Base-by-base conservation (phyloP, 148 eudicot species). In the Vaccinium corymbosum region DNA sequence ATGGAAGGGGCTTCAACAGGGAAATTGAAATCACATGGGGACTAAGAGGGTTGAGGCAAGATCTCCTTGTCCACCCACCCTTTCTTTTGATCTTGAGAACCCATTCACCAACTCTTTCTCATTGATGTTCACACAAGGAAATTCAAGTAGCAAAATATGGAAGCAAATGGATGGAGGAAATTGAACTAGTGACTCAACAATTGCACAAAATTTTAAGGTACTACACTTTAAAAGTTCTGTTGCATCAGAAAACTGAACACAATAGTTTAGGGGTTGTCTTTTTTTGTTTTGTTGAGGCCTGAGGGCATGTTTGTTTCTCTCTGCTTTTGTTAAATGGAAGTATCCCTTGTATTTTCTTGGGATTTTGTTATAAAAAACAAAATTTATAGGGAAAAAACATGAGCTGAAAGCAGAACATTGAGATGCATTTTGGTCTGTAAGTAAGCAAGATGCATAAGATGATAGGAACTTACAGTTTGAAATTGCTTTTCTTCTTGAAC, bases 391-490 rank as follows among this genome's bases (percentile, higher is more conserved):
- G 35, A 32, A 32, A 32, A 32, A 22, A 64, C 22, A 22, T 10
- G 29, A 22, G 13, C 70, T 25, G 32, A 25, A 66, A 27, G 38
- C 38, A 66, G 72, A 66, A 35, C 72, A 66, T 12, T 25, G 72
- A 25, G 72, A 35, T 66, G 72, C 29, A 11, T 35, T 66, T 66
- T 66, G 72, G 29, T 52, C 27, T 32, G 19, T 16, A 29, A 56
- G 32, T 38, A 85, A 12, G 35, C 22, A 15, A 35, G 8, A 55
- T 35, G 56, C 57, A 53, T 7, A 56, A 62, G 61, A 61, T 52
- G 22, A 51, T 32, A 59, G 77, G 19, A 64, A 91, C 98, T 92
- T 92, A 95, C 97, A 84, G 86, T 88, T 79, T 38, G 88, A 29
- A 93, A 90, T 81, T 88, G 92, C 81, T 89, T 91, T 84, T 85